Conservation (phyloP, 163 green algal genomes). For the Chlamydomonas reinhardtii region DNA sequence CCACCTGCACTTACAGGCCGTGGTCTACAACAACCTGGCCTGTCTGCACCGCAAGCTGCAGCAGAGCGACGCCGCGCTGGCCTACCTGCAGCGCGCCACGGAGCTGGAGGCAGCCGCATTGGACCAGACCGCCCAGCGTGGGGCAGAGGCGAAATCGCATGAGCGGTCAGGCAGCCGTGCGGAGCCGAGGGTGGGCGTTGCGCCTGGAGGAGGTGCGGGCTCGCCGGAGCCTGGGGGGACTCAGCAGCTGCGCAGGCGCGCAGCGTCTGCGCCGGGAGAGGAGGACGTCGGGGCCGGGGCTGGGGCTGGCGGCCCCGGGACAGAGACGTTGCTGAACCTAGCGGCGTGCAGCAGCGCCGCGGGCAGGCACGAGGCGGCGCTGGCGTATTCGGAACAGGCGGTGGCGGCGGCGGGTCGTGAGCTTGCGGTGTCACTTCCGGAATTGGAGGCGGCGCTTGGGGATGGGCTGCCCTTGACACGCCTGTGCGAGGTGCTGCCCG, state of each 20-base stretch:
- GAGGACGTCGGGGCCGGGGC: not conserved
- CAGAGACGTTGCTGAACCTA: conserved; percentile 52
- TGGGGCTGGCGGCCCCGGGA: not conserved
- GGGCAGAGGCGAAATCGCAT: not conserved
- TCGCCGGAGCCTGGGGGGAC: not conserved
- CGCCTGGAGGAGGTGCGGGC: not conserved
- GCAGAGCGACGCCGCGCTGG: conserved; percentile 25
- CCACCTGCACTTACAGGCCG: no score
- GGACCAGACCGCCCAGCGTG: not conserved
- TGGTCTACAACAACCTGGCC: conserved; percentile 54
- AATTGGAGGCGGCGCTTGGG: conserved; percentile 19
- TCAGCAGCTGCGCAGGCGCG: no score
- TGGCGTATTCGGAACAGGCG: conserved; percentile 40
- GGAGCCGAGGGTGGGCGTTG: not conserved
- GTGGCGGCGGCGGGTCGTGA: not conserved
- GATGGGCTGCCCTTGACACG: conserved; percentile 16
- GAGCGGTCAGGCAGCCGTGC: not conserved
- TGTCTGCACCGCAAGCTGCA: conserved; percentile 42
- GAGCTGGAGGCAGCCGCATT: not conserved
- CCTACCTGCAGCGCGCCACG: conserved; percentile 34
- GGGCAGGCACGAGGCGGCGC: conserved; percentile 36
- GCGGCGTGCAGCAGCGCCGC: conserved; percentile 44
- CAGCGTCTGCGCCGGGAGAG: not conserved
- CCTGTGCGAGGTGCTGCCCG: conserved; percentile 17
- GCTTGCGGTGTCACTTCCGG: conserved; percentile 1